phyloP scores from a whole-genome alignment of 345 rosid species.

The Salix arbutifolia region DNA sequence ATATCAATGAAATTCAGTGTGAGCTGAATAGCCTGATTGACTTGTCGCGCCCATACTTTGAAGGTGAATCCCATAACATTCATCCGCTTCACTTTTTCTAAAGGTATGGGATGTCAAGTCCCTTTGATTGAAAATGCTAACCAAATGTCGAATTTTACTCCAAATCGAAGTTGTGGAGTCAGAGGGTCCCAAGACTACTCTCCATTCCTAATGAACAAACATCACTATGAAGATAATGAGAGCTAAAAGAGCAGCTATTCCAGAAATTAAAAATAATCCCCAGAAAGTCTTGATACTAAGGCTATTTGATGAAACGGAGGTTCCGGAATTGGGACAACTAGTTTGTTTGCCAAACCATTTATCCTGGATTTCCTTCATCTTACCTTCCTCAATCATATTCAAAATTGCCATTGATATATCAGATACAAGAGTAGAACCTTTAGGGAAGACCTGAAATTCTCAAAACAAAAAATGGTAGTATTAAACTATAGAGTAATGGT shows the following conservation, averaged over 20 bases:
- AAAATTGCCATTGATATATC: constrained; percentile 11
- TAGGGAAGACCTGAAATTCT: neutral
- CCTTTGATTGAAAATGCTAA: constrained; percentile 5
- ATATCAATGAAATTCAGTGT: neutral
- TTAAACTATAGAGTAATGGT: no score
- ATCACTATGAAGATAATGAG: neutral
- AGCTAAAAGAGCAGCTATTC: neutral
- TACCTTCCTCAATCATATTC: constrained; percentile 11
- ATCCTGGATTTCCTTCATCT: constrained; percentile 10
- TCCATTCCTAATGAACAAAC: constrained; percentile 9
- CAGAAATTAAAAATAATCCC: constrained; percentile 19
- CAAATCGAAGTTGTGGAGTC: neutral
- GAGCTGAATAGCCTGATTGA: neutral
- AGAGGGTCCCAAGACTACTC: neutral
- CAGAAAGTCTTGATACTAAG: constrained; percentile 12
- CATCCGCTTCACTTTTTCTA: neutral
- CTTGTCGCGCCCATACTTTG: neutral
- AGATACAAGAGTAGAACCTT: constrained; percentile 11
- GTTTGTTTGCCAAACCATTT: constrained; percentile 11
- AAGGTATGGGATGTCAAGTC: constrained; percentile 5
- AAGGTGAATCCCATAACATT: neutral
- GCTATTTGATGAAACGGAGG: neutral
- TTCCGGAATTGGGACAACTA: neutral
- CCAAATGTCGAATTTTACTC: constrained; percentile 1
- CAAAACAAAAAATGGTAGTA: no score